phyloP scores from a whole-genome alignment of 345 rosid genomes.

The Fremontodendron californicum region DNA sequence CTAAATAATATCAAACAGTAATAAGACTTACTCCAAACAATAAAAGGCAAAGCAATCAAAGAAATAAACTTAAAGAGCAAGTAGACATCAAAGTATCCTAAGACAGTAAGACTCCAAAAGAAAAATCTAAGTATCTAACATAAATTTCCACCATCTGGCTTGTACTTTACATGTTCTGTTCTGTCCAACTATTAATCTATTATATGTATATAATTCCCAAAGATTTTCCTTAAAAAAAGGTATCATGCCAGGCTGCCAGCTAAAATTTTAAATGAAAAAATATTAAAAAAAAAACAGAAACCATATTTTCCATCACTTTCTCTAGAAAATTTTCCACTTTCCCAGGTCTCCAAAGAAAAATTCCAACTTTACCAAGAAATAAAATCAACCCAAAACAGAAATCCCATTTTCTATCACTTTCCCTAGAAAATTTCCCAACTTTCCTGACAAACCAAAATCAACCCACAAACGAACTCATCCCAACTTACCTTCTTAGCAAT shows the following conservation, averaged over 20 bases:
- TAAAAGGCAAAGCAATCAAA: too few relatives aligned
- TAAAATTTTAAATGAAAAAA: too few relatives aligned
- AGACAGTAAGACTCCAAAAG: neutral
- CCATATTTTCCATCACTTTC: neutral
- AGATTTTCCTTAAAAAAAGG: too few relatives aligned
- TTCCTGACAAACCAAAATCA: neutral
- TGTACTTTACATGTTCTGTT: neutral
- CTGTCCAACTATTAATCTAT: too few relatives aligned
- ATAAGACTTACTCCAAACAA: too few relatives aligned
- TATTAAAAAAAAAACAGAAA: too few relatives aligned
- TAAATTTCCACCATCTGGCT: neutral
- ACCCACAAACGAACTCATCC: too few relatives aligned
- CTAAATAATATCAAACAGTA: too few relatives aligned
- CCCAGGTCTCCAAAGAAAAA: neutral
- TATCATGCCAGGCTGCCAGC: too few relatives aligned
- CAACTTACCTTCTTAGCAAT: slow-evolving; percentile 72
- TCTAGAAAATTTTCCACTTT: neutral
- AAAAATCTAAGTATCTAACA: neutral
- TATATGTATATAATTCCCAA: too few relatives aligned
- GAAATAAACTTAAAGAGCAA: too few relatives aligned
- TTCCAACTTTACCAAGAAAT: neutral
- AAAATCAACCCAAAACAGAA: neutral
- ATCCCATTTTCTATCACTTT: neutral
- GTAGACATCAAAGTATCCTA: neutral
- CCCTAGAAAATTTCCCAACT: neutral